These are phyloP conservation scores for Thyridium curvatum DNA, from an alignment of 2,329 filamentous ascomycete genomes.

Conservation along the genomic window DNA sequence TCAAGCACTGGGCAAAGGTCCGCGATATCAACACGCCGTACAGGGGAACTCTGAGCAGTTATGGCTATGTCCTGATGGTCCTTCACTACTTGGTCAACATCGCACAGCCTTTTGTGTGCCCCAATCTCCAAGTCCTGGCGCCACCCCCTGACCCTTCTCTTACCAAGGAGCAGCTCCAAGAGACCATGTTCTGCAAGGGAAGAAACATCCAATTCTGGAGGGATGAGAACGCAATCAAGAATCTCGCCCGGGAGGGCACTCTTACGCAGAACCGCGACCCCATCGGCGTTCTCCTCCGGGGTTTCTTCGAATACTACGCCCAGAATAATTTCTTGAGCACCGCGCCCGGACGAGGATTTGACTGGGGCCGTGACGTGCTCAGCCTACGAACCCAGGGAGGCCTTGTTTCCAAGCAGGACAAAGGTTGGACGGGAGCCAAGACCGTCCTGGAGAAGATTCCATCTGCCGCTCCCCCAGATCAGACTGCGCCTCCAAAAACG, in stretches of 20 bases:
- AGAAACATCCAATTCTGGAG: conserved; percentile 73
- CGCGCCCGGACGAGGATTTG: conserved; percentile 53
- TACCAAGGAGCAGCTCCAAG: conserved; percentile 27
- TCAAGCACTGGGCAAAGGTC: conserved; percentile 86
- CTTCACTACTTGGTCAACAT: conserved; percentile 86
- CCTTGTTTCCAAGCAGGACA: conserved; percentile 65
- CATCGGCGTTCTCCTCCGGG: conserved; percentile 65
- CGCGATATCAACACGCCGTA: conserved; percentile 84
- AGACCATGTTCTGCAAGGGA: conserved; percentile 50
- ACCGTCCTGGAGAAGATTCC: conserved; percentile 50
- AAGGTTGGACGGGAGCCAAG: conserved; percentile 82
- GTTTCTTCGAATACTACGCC: conserved; percentile 86
- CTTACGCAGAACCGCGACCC: conserved; percentile 65
- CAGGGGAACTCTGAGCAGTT: conserved; percentile 78
- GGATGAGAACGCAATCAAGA: conserved; percentile 62
- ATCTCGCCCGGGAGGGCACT: conserved; percentile 48
- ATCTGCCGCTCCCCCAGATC: conserved; percentile 11
- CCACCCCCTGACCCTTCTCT: conserved; percentile 33
- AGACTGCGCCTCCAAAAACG: conserved; percentile 6
- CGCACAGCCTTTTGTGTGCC: conserved; percentile 71
- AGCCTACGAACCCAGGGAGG: conserved; percentile 69
- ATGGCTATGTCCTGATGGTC: conserved; percentile 89
- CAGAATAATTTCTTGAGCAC: conserved; percentile 49
- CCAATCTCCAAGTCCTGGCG: conserved; percentile 66
- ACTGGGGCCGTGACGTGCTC: conserved; percentile 75